These are phyloP conservation scores for Leccinum ambiguum DNA, from an alignment of 1,284 basidiomycete genomes.

Conservation along the genomic window DNA sequence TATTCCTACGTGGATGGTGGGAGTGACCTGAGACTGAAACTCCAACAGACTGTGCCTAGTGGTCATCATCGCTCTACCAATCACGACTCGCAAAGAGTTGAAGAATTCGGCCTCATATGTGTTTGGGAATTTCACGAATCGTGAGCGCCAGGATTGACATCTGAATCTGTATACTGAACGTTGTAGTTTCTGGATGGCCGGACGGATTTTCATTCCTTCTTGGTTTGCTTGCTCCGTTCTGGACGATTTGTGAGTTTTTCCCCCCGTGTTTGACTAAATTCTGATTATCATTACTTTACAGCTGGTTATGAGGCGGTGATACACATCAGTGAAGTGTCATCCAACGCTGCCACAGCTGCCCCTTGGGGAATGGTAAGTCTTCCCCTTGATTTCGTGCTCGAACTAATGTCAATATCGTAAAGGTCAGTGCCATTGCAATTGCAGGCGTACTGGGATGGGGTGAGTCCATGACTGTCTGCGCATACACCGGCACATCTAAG, in stretches of 20 bases:
- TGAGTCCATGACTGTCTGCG: not conserved
- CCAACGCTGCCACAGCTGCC: not conserved
- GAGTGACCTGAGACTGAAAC: not conserved
- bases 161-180: too few relatives aligned
- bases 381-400: not conserved
- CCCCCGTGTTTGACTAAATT: not conserved
- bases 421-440: constrained; percentile 2
- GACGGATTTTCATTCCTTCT: not conserved
- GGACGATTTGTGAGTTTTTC: constrained; percentile 2
- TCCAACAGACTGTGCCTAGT: not conserved
- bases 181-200: not conserved
- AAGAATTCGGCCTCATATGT: not conserved
- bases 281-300: not conserved
- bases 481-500: not conserved
- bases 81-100: not conserved
- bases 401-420: not conserved
- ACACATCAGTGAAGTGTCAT: constrained; percentile 3
- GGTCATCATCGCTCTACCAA: constrained; percentile 2
- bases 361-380: constrained; percentile 2
- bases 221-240: not conserved
- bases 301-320: constrained; percentile 1
- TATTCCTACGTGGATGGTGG: not conserved
- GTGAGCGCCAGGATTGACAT: too few relatives aligned
- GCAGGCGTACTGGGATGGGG: constrained; percentile 1
- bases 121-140: too few relatives aligned